Percentiles rank a stretch among this genome's conserved stretches.
Evolutionary conservation across 441 rosid species (phyloP).

Genomic region (Arabidopsis hybrid): DNA sequence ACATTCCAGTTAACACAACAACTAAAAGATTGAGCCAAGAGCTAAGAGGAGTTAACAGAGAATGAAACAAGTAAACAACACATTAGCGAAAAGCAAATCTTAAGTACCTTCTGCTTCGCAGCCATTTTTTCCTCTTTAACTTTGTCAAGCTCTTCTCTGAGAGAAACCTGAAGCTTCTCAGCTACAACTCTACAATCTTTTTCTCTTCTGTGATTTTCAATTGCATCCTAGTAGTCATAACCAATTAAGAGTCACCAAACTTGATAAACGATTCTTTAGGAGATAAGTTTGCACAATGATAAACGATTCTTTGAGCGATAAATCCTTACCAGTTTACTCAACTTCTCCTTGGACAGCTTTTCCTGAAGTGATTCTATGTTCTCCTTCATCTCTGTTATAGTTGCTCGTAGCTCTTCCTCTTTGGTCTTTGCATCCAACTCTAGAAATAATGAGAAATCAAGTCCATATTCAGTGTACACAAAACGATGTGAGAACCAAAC

Average conservation of each 20-base stretch:
- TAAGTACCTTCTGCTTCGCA: conserved; percentile 74
- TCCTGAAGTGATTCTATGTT: conserved; percentile 59
- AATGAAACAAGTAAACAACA: conserved; percentile 3
- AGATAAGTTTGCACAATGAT: not conserved
- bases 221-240: conserved; percentile 64
- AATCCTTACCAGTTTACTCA: conserved; percentile 67
- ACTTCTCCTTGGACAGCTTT: conserved; percentile 68
- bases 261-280: not conserved
- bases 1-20: conserved; percentile 28
- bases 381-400: conserved; percentile 58
- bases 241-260: conserved; percentile 1
- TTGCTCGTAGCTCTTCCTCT: conserved; percentile 56
- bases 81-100: not conserved
- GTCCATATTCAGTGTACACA: conserved; percentile 12
- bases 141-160: conserved; percentile 73
- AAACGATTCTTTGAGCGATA: not conserved
- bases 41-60: conserved; percentile 12
- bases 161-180: conserved; percentile 70
- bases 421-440: conserved; percentile 69
- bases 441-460: conserved; percentile 44
- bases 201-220: conserved; percentile 66
- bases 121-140: conserved; percentile 70
- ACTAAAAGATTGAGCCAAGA: not conserved
- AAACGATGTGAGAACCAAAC: not conserved
- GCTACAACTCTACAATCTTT: conserved; percentile 65